Conservation (phyloP, 306 rosid genomes). For the Spatholobus suberectus region DNA sequence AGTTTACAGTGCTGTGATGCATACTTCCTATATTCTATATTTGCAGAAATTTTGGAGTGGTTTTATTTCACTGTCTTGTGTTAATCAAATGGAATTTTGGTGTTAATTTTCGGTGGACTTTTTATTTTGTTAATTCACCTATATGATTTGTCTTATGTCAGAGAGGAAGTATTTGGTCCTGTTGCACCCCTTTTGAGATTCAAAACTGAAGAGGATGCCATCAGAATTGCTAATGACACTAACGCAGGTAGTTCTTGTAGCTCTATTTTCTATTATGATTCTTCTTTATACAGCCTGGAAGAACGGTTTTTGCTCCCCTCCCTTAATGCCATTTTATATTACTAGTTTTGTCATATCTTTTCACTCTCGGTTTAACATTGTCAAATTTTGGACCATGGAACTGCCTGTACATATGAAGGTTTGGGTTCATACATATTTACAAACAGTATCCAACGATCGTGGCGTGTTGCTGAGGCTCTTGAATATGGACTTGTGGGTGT, state of each 20-base stretch:
- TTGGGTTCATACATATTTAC: conserved; percentile 93
- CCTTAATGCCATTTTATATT: background rate
- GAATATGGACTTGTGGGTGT: conserved; percentile 94
- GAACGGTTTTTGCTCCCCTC: background rate
- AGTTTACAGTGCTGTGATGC: background rate
- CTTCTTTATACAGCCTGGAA: background rate
- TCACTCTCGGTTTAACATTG: conserved; percentile 14
- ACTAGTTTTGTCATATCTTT: conserved; percentile 11
- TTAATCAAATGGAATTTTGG: background rate
- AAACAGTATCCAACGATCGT: conserved; percentile 83
- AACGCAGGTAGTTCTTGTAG: conserved; percentile 71
- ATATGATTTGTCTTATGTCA: conserved; percentile 43
- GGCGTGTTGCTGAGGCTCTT: conserved; percentile 98
- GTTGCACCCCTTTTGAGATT: conserved; percentile 88
- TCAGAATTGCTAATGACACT: conserved; percentile 82
- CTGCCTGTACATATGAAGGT: conserved; percentile 55
- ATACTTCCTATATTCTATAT: background rate
- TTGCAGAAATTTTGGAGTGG: conserved; percentile 1
- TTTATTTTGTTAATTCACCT: conserved; percentile 13
- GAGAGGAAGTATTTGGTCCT: conserved; percentile 98
- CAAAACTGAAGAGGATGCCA: conserved; percentile 94
- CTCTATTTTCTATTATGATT: conserved; percentile 27
- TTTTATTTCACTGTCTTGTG: conserved; percentile 1
- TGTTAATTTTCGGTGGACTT: background rate
- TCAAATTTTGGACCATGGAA: conserved; percentile 15